These are phyloP conservation scores for Backusella australiensis DNA, from an alignment of 192 early-diverging fungal species.

Conservation along the genomic window DNA sequence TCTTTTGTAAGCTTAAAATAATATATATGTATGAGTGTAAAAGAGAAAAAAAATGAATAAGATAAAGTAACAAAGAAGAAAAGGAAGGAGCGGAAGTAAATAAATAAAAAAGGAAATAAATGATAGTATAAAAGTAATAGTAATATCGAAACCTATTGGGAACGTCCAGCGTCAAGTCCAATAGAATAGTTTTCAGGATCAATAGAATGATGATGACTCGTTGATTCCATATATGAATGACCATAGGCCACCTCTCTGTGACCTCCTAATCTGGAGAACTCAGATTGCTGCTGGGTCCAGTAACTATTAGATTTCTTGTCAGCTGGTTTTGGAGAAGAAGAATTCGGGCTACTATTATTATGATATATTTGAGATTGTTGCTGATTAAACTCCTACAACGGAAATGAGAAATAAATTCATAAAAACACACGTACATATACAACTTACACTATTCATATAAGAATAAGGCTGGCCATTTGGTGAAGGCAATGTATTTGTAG, in stretches of 20 bases:
- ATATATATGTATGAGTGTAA: neutral
- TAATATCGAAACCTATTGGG: neutral
- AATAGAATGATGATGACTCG: neutral
- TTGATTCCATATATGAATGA: conserved; percentile 2
- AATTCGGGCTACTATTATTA: neutral
- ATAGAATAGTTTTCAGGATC: conserved; percentile 1
- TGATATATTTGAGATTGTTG: neutral
- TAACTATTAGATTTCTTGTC: neutral
- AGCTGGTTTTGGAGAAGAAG: neutral
- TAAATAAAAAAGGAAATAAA: neutral
- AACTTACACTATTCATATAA: conserved; percentile 4
- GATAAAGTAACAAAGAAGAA: neutral
- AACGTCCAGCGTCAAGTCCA: neutral
- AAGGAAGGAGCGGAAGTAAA: neutral
- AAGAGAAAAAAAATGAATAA: neutral
- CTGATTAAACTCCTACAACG: neutral
- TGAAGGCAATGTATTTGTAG: neutral
- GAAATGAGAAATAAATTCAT: neutral
- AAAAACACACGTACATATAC: neutral
- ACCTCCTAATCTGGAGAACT: neutral
- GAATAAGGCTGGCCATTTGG: neutral
- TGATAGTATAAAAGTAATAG: neutral
- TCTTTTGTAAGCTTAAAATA: neutral
- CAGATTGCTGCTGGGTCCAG: neutral
- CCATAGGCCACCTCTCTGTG: neutral